Evolutionary conservation across 257 asterid species (phyloP).

Genomic region (Petrea volubilis): DNA sequence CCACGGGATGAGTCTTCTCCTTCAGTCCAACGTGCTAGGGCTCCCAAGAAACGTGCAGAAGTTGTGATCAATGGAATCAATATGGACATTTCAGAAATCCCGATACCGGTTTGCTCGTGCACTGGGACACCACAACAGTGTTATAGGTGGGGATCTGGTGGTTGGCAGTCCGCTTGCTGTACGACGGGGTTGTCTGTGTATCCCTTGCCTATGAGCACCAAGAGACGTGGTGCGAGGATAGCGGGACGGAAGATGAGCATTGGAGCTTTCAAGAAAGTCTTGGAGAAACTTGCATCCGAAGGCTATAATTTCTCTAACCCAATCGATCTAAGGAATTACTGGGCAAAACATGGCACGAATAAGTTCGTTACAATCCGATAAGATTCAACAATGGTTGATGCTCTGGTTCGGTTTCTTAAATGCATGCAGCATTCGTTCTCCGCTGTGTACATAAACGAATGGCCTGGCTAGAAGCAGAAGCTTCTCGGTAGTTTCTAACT

Average conservation of each 20-base stretch:
- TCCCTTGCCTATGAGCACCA: constrained; percentile 83
- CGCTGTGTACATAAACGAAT: constrained; percentile 64
- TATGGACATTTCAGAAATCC: constrained; percentile 76
- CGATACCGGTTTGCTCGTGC: constrained; percentile 83
- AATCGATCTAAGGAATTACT: constrained; percentile 76
- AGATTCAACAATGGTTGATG: constrained; percentile 34
- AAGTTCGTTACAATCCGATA: constrained; percentile 85
- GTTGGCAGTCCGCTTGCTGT: constrained; percentile 96
- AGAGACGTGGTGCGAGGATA: constrained; percentile 83
- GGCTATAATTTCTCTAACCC: constrained; percentile 71
- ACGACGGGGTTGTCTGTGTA: constrained; percentile 67
- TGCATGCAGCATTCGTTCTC: constrained; percentile 39
- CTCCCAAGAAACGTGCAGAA: constrained; percentile 78
- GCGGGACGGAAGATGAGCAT: constrained; percentile 94
- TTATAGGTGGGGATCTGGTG: constrained; percentile 95
- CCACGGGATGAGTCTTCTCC: constrained; percentile 43
- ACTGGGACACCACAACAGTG: constrained; percentile 84
- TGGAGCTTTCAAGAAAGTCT: constrained; percentile 87
- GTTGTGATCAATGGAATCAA: constrained; percentile 64
- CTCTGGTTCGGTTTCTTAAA: constrained; percentile 22
- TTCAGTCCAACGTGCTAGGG: constrained; percentile 52
- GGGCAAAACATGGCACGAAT: constrained; percentile 96
- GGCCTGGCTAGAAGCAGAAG: constrained; percentile 43
- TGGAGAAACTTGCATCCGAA: constrained; percentile 75
- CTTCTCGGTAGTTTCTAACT: constrained; percentile 53